Conservation (phyloP, 208 protist genomes). For the Trichomonas vaginalis region DNA sequence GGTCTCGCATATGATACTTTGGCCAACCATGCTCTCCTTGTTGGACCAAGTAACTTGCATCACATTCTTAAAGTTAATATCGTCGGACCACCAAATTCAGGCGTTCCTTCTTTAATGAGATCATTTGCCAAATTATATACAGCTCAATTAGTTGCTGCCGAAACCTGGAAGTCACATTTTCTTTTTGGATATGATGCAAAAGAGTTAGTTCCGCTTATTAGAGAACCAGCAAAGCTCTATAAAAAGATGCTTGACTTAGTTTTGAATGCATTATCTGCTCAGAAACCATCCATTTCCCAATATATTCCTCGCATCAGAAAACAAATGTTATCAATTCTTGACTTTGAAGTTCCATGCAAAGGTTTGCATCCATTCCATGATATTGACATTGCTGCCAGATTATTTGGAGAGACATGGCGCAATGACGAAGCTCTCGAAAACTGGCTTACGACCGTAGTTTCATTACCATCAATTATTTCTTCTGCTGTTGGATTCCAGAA, state of each 20-base stretch:
- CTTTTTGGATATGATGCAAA: background rate
- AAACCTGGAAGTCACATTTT: background rate
- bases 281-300: background rate
- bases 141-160: background rate
- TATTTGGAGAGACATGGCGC: background rate
- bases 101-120: background rate
- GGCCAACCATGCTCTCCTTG: background rate
- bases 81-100: background rate
- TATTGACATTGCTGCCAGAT: background rate
- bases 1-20: background rate
- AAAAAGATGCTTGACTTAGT: background rate
- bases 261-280: background rate
- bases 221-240: background rate
- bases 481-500: background rate
- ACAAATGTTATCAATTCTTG: background rate
- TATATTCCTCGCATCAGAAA: background rate
- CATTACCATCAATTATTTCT: background rate
- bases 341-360: background rate
- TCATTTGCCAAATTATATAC: background rate
- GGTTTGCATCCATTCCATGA: background rate
- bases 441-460: background rate
- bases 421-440: background rate
- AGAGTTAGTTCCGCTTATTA: background rate
- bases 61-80: background rate
- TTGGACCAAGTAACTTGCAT: background rate